Evolutionary conservation across 371 early-diverging fungal species (phyloP).

Genomic region (Mortierella sp.): DNA sequence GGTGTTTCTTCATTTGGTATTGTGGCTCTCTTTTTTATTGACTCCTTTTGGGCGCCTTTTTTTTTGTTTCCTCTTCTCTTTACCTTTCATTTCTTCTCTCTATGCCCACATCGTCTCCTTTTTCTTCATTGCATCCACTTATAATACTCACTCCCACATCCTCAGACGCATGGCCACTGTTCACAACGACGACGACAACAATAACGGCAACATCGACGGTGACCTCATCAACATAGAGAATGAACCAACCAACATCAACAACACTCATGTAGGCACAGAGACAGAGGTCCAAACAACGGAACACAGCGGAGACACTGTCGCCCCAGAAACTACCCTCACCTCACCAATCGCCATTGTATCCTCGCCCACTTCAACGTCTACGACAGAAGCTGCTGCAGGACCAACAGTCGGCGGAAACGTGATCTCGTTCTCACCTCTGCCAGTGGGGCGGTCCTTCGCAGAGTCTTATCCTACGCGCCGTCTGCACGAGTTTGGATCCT

Average conservation of each 20-base stretch:
- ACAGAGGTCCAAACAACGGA: not conserved
- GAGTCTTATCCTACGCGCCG: constrained; percentile 23
- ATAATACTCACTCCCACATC: not conserved
- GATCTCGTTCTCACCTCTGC: constrained; percentile 31
- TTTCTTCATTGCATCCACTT: not conserved
- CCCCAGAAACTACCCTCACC: not conserved
- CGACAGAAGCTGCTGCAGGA: not conserved
- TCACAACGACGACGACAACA: constrained; percentile 7
- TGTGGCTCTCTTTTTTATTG: not conserved
- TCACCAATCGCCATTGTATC: constrained; percentile 28
- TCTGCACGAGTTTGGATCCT: constrained; percentile 22
- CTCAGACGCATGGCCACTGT: constrained; percentile 27
- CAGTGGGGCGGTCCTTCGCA: constrained; percentile 8
- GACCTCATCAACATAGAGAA: not conserved
- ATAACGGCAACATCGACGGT: not conserved
- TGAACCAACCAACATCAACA: not conserved
- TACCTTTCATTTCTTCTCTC: not conserved
- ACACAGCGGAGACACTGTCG: not conserved
- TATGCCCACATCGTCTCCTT: not conserved
- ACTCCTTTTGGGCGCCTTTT: not conserved
- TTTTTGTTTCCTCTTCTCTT: not conserved
- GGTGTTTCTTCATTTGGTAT: not conserved
- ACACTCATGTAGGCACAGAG: not conserved
- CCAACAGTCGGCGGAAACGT: not conserved
- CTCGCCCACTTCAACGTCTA: constrained; percentile 12